Evolutionary conservation across 192 early-diverging fungal genomes (phyloP).

Genomic region (Linnemannia zychae): DNA sequence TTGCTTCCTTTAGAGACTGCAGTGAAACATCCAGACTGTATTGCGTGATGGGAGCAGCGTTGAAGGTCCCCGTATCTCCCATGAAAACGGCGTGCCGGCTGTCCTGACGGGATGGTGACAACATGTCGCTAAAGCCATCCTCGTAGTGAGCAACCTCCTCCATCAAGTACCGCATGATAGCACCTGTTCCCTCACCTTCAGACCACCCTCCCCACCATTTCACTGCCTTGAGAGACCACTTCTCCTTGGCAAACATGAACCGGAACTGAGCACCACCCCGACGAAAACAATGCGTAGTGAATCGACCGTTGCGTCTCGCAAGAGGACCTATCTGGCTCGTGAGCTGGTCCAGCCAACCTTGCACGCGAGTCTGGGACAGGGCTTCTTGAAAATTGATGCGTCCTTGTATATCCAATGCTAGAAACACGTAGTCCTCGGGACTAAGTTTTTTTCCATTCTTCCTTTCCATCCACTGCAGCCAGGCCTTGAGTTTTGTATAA

Average conservation of each 20-base stretch:
- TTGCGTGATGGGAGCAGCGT: background rate
- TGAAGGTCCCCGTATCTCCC: background rate
- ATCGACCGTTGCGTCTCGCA: background rate
- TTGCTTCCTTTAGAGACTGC: background rate
- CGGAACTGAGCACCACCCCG: slow-evolving; percentile 16
- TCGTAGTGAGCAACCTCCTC: slow-evolving; percentile 10
- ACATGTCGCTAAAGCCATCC: slow-evolving; percentile 15
- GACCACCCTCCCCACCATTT: slow-evolving; percentile 37
- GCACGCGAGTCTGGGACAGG: background rate
- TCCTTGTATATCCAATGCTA: background rate
- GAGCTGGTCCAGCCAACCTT: background rate
- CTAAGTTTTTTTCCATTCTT: background rate
- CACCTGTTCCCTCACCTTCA: slow-evolving; percentile 1
- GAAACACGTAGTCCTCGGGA: slow-evolving; percentile 21
- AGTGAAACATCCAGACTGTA: background rate
- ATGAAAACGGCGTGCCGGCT: background rate
- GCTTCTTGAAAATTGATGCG: background rate
- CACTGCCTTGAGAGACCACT: slow-evolving; percentile 21
- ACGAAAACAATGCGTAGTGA: slow-evolving; percentile 20
- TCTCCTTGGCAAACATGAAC: slow-evolving; percentile 21
- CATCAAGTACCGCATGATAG: slow-evolving; percentile 21
- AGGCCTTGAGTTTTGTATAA: slow-evolving; percentile 11
- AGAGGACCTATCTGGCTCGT: background rate
- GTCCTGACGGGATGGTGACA: background rate
- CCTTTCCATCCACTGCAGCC: slow-evolving; percentile 15